Evolutionary conservation across 768 basidiomycete genomes (phyloP), one percentile per base, ranked within the genome.

Genomic region (Boletus vermiculosoides): DNA sequence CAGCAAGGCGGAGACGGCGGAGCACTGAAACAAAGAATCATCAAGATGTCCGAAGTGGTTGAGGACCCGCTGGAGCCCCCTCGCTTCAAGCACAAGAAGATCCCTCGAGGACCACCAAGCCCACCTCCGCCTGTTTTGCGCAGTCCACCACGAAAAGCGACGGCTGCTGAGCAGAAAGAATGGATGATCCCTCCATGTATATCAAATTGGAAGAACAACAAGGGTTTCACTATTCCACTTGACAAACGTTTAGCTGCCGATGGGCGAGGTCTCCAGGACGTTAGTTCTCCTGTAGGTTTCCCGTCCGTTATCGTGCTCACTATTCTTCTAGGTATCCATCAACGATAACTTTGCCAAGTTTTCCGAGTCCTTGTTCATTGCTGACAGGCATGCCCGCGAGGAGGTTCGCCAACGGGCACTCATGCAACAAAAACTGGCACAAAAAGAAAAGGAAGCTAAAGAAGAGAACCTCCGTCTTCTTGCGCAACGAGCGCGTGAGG

Each of bases 131-230:
- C 97, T 18, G 92, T 98, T 2, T 77, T 99, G 37, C 86, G 95
- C 39, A 94, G 90, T 78, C 97, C 97, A 12, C 97, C 97, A 7
- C 81, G 97, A 53, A 95, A 97, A 67, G 95, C 94, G 4, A 96
- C 96, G 0, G 90, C 92, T 9, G 91, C 93, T 54, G 97, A 99
- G 70, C 96, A 98, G 76, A 99, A 98, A 76, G 97, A 98, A 67
- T 98, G 97, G 97, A 97, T 98, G 94, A 98, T 99, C 55, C 97
- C 97, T 18, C 97, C 97, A 18, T 98, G 96, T 72, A 98, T 99
- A 58, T 96, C 93, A 28, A 99, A 99, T 75, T 99, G 97, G 97
- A 99, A 99, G 79, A 99, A 99, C 79, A 98, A 98, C 85, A 99
- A 98, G 76, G 97, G 97, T 82, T 99, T 95, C 72, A 98, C 97